Percentiles rank a stretch among this genome's conserved stretches.
Conservation (phyloP, 2,329 filamentous ascomycete species). For the Pleoardoris graminearum region DNA sequence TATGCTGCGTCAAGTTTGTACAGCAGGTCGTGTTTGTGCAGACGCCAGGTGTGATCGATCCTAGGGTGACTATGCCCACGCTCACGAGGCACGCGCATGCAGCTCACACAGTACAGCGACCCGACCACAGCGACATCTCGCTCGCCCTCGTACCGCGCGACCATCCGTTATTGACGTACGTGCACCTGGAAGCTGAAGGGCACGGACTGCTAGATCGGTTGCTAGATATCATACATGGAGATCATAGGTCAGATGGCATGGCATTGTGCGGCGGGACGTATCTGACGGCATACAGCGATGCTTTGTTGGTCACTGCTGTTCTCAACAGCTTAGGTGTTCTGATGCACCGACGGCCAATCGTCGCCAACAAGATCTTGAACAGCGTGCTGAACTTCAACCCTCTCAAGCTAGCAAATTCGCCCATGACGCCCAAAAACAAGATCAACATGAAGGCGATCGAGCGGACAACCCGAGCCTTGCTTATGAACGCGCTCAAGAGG, state of each 20-base stretch:
- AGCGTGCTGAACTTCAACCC: slow-evolving; percentile 91
- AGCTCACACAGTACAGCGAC: slow-evolving; percentile 57
- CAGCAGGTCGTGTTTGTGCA: slow-evolving; percentile 92
- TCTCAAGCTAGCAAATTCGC: slow-evolving; percentile 74
- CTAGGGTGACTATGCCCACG: slow-evolving; percentile 64
- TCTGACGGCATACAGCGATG: slow-evolving; percentile 65
- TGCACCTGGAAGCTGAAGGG: slow-evolving; percentile 88
- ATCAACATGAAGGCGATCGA: slow-evolving; percentile 93
- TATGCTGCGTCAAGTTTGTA: slow-evolving; percentile 97
- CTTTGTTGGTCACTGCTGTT: slow-evolving; percentile 85
- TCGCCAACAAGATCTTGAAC: slow-evolving; percentile 82
- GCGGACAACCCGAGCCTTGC: slow-evolving; percentile 81
- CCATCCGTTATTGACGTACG: slow-evolving; percentile 77
- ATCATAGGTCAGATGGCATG: slow-evolving; percentile 67
- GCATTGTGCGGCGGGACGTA: slow-evolving; percentile 9
- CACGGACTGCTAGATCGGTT: slow-evolving; percentile 88
- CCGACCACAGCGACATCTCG: slow-evolving; percentile 80
- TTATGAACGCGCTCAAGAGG: slow-evolving; percentile 82
- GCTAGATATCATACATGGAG: slow-evolving; percentile 81
- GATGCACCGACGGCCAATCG: slow-evolving; percentile 77
- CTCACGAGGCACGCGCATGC: slow-evolving; percentile 5
- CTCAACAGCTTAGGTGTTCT: slow-evolving; percentile 85
- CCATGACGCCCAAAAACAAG: slow-evolving; percentile 76
- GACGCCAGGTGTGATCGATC: slow-evolving; percentile 82
- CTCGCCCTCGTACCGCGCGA: slow-evolving; percentile 81